Evolutionary conservation across 495 filamentous ascomycete genomes (phyloP).

Genomic region (Jackrogersella minutella): DNA sequence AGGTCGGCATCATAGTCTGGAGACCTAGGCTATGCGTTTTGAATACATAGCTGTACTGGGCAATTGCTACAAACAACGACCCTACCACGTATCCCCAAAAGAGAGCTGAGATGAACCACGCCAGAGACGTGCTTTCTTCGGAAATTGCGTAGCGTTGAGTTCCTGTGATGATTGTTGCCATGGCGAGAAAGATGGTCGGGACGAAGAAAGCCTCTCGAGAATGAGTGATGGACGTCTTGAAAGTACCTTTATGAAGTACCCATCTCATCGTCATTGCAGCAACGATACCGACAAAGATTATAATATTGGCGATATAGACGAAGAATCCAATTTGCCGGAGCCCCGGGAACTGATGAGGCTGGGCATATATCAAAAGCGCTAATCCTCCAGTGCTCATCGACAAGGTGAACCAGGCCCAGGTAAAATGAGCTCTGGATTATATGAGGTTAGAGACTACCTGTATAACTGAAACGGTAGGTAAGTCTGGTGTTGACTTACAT

Average conservation of each 20-base stretch:
- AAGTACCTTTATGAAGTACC: slow-evolving; percentile 56
- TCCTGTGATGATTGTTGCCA: slow-evolving; percentile 69
- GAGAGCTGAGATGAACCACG: slow-evolving; percentile 48
- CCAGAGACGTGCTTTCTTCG: slow-evolving; percentile 41
- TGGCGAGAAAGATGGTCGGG: slow-evolving; percentile 69
- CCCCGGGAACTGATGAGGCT: slow-evolving; percentile 68
- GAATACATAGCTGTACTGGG: slow-evolving; percentile 62
- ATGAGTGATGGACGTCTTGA: slow-evolving; percentile 65
- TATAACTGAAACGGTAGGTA: too few relatives aligned
- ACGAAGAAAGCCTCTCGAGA: slow-evolving; percentile 72
- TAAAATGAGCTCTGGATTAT: slow-evolving; percentile 59
- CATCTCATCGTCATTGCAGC: slow-evolving; percentile 63
- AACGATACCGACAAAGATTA: slow-evolving; percentile 61
- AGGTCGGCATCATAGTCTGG: slow-evolving; percentile 59
- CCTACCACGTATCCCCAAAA: slow-evolving; percentile 61
- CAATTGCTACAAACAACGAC: slow-evolving; percentile 52
- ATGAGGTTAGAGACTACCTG: neutral
- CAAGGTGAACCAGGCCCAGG: slow-evolving; percentile 76
- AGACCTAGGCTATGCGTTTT: slow-evolving; percentile 46
- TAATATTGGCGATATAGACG: slow-evolving; percentile 69
- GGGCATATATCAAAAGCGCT: slow-evolving; percentile 64
- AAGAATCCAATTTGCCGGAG: slow-evolving; percentile 64
- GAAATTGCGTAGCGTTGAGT: slow-evolving; percentile 65
- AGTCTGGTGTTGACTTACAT: slow-evolving; percentile 44
- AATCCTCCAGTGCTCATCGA: slow-evolving; percentile 71